Evolutionary conservation across 129 eudicot species (phyloP).

Genomic region (Chrysanthemum lavandulifolium): DNA sequence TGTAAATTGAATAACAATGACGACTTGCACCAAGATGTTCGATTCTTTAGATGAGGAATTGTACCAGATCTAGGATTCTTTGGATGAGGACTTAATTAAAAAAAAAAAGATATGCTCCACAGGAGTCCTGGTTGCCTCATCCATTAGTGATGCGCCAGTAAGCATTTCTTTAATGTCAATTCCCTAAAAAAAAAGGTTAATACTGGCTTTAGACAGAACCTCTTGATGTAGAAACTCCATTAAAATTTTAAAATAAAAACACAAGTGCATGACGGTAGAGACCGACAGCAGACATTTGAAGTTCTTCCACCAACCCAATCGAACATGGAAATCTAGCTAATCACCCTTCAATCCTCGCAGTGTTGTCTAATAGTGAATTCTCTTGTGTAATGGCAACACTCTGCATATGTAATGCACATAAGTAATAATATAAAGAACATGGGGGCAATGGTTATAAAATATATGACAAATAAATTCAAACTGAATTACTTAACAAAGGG

Average conservation of each 20-base stretch:
- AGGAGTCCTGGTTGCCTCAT: slow-evolving; percentile 75
- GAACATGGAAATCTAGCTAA: slow-evolving; percentile 92
- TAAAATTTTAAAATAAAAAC: slow-evolving; percentile 26
- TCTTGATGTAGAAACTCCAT: no score
- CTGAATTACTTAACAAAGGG: background rate
- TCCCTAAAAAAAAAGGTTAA: slow-evolving; percentile 44
- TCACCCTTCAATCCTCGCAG: slow-evolving; percentile 97
- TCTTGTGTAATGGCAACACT: slow-evolving; percentile 99
- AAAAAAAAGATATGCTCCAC: slow-evolving; percentile 40
- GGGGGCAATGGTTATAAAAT: slow-evolving; percentile 6
- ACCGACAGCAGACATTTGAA: slow-evolving; percentile 98
- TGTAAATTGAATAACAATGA: no score
- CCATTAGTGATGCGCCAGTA: slow-evolving; percentile 93
- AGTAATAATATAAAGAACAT: slow-evolving; percentile 19
- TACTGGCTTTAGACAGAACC: no score
- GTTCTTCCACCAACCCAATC: slow-evolving; percentile 99
- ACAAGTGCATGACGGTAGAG: no score
- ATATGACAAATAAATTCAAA: background rate
- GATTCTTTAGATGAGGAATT: no score
- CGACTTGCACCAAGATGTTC: no score
- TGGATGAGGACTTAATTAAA: no score
- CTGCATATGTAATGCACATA: slow-evolving; percentile 35
- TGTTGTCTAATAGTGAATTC: slow-evolving; percentile 85
- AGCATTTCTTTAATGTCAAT: slow-evolving; percentile 89
- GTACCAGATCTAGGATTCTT: no score